phyloP scores from a whole-genome alignment of 176 grass and related monocot genomes.

The Ananas comosus region DNA sequence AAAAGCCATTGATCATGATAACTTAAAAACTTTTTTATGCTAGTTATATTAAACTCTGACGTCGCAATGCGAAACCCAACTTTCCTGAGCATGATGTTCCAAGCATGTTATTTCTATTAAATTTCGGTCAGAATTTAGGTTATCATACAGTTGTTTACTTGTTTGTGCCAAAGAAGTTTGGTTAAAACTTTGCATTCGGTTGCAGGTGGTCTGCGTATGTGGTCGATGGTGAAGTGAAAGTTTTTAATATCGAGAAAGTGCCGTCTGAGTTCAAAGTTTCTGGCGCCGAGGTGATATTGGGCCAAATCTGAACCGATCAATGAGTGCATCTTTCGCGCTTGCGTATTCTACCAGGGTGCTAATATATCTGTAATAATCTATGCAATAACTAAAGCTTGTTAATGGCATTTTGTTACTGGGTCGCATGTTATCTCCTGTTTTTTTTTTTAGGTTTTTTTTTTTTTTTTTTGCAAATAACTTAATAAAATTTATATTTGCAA shows the following conservation, averaged over 20 bases:
- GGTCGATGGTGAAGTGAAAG: slow-evolving; percentile 77
- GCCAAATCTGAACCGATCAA: slow-evolving; percentile 47
- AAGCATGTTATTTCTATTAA: too few relatives aligned
- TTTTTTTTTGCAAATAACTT: too few relatives aligned
- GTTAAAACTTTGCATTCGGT: not conserved
- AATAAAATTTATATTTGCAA: too few relatives aligned
- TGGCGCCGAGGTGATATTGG: slow-evolving; percentile 72
- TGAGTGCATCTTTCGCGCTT: not conserved
- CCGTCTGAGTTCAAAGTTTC: slow-evolving; percentile 84
- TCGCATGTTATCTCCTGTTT: too few relatives aligned
- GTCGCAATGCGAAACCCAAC: too few relatives aligned
- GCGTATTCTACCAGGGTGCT: not conserved
- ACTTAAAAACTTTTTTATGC: too few relatives aligned
- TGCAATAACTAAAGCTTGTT: too few relatives aligned
- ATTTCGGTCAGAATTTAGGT: not conserved
- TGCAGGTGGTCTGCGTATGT: slow-evolving; percentile 91
- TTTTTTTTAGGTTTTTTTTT: too few relatives aligned
- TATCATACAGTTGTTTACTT: not conserved
- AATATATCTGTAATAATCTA: too few relatives aligned
- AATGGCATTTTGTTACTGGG: too few relatives aligned
- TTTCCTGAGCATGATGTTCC: too few relatives aligned
- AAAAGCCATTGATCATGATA: not conserved
- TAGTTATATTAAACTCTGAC: too few relatives aligned
- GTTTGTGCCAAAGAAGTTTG: not conserved
- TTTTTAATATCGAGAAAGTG: slow-evolving; percentile 75